These are phyloP conservation scores for Helenozyma rhizophorensis DNA, from an alignment of 805 yeast genomes.

Conservation along the genomic window DNA sequence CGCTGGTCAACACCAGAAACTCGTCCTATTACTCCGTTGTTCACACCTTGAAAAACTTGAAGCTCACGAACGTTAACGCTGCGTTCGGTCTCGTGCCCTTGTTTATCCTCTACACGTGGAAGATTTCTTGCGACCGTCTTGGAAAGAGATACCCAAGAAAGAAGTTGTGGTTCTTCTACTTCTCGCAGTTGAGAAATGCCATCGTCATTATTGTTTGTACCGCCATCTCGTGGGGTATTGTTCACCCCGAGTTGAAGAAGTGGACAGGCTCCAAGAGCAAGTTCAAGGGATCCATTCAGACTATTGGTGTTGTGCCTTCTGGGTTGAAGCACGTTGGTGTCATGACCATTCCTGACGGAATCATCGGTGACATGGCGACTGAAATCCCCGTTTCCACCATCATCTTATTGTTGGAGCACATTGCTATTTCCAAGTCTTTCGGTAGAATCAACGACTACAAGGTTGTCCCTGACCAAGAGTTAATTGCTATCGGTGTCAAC, in stretches of 20 bases:
- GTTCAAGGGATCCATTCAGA: slow-evolving; percentile 46
- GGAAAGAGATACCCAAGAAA: slow-evolving; percentile 61
- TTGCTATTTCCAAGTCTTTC: slow-evolving; percentile 89
- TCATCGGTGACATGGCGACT: slow-evolving; percentile 57
- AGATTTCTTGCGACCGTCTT: slow-evolving; percentile 54
- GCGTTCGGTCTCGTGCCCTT: slow-evolving; percentile 83
- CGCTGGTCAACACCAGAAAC: slow-evolving; percentile 63
- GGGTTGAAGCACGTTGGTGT: slow-evolving; percentile 78
- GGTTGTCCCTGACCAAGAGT: slow-evolving; percentile 88
- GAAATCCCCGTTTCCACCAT: slow-evolving; percentile 85
- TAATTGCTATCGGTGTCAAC: slow-evolving; percentile 88
- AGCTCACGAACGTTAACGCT: slow-evolving; percentile 69
- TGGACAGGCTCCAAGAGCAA: slow-evolving; percentile 27
- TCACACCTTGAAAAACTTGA: slow-evolving; percentile 66
- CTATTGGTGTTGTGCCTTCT: slow-evolving; percentile 75
- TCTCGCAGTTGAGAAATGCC: slow-evolving; percentile 76
- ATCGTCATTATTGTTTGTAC: slow-evolving; percentile 79
- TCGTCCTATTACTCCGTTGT: slow-evolving; percentile 69
- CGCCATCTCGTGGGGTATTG: slow-evolving; percentile 73
- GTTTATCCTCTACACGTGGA: slow-evolving; percentile 68
- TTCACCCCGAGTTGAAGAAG: slow-evolving; percentile 41
- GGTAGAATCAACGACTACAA: slow-evolving; percentile 91
- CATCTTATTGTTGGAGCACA: slow-evolving; percentile 82
- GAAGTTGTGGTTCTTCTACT: slow-evolving; percentile 59
- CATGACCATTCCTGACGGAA: slow-evolving; percentile 58